Evolutionary conservation across 768 basidiomycete species (phyloP).

Genomic region (Panaeolus papilionaceus): DNA sequence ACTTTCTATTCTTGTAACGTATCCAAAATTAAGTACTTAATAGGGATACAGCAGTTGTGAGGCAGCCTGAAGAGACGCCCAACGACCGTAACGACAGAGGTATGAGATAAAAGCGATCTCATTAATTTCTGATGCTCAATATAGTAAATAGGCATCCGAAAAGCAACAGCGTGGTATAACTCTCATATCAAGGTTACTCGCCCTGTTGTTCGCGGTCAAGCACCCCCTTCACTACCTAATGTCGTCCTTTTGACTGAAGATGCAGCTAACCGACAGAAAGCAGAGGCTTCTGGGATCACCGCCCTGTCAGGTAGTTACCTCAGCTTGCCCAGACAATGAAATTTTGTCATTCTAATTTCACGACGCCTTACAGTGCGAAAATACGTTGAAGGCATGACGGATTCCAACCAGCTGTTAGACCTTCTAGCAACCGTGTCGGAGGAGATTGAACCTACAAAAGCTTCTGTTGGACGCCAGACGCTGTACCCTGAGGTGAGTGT

Average conservation of each 20-base stretch:
- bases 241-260: slow-evolving; percentile 92
- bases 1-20: neutral
- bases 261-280: slow-evolving; percentile 79
- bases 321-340: slow-evolving; percentile 9
- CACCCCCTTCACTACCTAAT: slow-evolving; percentile 51
- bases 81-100: slow-evolving; percentile 97
- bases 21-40: neutral
- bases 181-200: slow-evolving; percentile 65
- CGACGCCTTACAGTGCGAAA: slow-evolving; percentile 57
- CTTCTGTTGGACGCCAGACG: slow-evolving; percentile 56
- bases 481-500: slow-evolving; percentile 77
- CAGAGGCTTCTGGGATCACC: slow-evolving; percentile 65
- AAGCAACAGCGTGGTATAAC: slow-evolving; percentile 87
- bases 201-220: slow-evolving; percentile 57
- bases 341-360: neutral
- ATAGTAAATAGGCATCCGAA: slow-evolving; percentile 75
- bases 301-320: slow-evolving; percentile 61
- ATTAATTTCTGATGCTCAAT: neutral
- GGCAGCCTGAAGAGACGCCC: slow-evolving; percentile 80
- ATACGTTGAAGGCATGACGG: slow-evolving; percentile 81
- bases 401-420: slow-evolving; percentile 75
- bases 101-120: slow-evolving; percentile 34
- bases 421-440: slow-evolving; percentile 74
- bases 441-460: slow-evolving; percentile 67
- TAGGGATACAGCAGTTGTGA: slow-evolving; percentile 82